These are phyloP conservation scores for Termitomyces sp. DNA, from an alignment of 768 basidiomycete genomes.

Conservation along the genomic window DNA sequence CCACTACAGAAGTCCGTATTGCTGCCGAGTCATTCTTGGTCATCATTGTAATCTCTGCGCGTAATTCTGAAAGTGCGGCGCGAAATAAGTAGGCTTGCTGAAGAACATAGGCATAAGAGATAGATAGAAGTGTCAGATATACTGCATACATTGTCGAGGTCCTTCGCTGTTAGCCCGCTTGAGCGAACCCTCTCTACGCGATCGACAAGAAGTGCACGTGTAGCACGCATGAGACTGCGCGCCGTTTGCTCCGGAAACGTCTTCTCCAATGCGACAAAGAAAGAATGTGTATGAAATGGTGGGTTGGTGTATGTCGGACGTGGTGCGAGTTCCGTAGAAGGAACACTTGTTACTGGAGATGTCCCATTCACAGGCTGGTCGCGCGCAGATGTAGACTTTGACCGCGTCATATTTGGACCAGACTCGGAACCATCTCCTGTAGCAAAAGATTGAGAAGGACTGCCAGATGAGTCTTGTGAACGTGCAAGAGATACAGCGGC, in stretches of 20 bases:
- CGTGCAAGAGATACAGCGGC: slow-evolving; percentile 10
- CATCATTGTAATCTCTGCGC: slow-evolving; percentile 77
- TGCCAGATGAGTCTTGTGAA: slow-evolving; percentile 7
- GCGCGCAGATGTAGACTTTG: slow-evolving; percentile 7
- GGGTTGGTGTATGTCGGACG: slow-evolving; percentile 51
- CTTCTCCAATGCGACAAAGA: slow-evolving; percentile 65
- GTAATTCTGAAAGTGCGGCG: slow-evolving; percentile 86
- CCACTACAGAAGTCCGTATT: slow-evolving; percentile 71
- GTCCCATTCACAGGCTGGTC: slow-evolving; percentile 9
- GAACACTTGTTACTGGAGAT: slow-evolving; percentile 13
- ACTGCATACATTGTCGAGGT: slow-evolving; percentile 71
- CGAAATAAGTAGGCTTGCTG: slow-evolving; percentile 96
- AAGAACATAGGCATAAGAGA: background rate
- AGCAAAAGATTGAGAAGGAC: slow-evolving; percentile 3
- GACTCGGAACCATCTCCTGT: slow-evolving; percentile 4
- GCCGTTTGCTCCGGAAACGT: slow-evolving; percentile 73
- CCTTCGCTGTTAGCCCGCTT: slow-evolving; percentile 70
- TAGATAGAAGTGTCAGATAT: background rate
- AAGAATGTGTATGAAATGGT: slow-evolving; percentile 80
- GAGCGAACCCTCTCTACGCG: slow-evolving; percentile 63
- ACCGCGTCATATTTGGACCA: slow-evolving; percentile 4
- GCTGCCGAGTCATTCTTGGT: slow-evolving; percentile 81
- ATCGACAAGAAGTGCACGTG: slow-evolving; percentile 73
- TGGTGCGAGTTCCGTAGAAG: slow-evolving; percentile 14
- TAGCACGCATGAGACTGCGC: slow-evolving; percentile 78